Conservation (phyloP, 805 yeast species). For the Starmerella apicola region DNA sequence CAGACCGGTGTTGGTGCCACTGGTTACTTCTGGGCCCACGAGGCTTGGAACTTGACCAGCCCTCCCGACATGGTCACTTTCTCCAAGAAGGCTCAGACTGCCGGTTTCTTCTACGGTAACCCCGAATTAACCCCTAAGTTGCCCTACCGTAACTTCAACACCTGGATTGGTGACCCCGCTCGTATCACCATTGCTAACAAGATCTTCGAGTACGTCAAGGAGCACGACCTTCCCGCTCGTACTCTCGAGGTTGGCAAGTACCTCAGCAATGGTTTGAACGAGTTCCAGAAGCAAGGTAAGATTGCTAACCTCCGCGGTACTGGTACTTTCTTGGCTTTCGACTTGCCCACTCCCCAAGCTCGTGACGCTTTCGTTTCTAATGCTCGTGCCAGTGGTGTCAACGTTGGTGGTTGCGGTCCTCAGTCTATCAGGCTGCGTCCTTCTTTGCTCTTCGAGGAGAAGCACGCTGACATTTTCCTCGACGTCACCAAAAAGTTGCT, state of each 20-base stretch:
- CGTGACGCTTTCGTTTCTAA: conserved; percentile 52
- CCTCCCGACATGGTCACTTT: conserved; percentile 78
- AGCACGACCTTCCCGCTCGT: conserved; percentile 44
- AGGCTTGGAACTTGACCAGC: conserved; percentile 61
- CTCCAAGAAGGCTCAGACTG: conserved; percentile 80
- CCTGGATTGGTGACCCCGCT: conserved; percentile 90
- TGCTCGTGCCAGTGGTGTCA: conserved; percentile 55
- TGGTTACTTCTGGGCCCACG: conserved; percentile 80
- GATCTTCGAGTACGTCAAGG: conserved; percentile 51
- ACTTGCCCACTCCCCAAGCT: conserved; percentile 38
- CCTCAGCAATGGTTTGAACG: conserved; percentile 45
- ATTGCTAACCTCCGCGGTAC: conserved; percentile 55
- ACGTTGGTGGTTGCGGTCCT: conserved; percentile 78
- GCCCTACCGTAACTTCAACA: conserved; percentile 85
- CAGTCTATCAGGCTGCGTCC: conserved; percentile 73
- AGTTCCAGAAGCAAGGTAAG: conserved; percentile 42
- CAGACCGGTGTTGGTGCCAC: conserved; percentile 88
- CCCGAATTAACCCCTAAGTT: conserved; percentile 58
- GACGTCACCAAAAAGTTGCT: conserved; percentile 31
- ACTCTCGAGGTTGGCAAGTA: conserved; percentile 55
- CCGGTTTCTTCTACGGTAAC: conserved; percentile 73
- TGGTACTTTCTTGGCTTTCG: conserved; percentile 80
- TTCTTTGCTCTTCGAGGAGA: conserved; percentile 60
- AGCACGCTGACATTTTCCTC: conserved; percentile 61
- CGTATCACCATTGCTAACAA: conserved; percentile 64